Percentiles rank a stretch among this genome's conserved stretches.
Evolutionary conservation across 2,329 filamentous ascomycete species (phyloP).

Genomic region (Phyllosticta citrichinensis): DNA sequence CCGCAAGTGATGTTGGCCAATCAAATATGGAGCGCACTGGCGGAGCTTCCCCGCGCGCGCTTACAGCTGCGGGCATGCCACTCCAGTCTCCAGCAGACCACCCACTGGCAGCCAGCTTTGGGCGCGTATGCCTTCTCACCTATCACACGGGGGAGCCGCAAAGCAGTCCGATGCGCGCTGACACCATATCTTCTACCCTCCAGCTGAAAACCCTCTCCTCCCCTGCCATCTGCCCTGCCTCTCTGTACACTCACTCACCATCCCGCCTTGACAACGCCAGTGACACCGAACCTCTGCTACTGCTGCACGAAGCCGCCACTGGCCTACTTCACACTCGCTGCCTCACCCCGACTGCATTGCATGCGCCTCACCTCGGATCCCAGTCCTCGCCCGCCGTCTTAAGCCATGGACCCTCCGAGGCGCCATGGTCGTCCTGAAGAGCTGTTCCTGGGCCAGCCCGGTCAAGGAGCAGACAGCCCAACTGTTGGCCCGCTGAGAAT

Average conservation of each 20-base stretch:
- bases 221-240: not conserved
- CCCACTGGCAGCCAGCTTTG: not conserved
- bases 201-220: not conserved
- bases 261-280: not conserved
- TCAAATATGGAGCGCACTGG: not conserved
- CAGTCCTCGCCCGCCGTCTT: not conserved
- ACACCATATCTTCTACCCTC: not conserved
- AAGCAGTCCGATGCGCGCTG: not conserved
- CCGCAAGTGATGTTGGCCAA: not conserved
- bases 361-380: not conserved
- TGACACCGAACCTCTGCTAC: not conserved
- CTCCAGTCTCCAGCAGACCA: not conserved
- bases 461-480: constrained; percentile 52
- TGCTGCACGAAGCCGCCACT: not conserved
- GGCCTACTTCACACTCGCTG: constrained; percentile 2
- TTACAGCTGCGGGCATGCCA: not conserved
- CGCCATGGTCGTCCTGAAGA: constrained; percentile 62
- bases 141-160: not conserved
- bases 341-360: not conserved
- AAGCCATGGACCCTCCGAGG: constrained; percentile 33
- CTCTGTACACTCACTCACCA: not conserved
- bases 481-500: constrained; percentile 78
- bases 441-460: constrained; percentile 57
- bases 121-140: not conserved
- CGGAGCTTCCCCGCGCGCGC: not conserved